Evolutionary conservation across 1,284 basidiomycete genomes (phyloP).

Genomic region (Sanguinoderma infundibulare): DNA sequence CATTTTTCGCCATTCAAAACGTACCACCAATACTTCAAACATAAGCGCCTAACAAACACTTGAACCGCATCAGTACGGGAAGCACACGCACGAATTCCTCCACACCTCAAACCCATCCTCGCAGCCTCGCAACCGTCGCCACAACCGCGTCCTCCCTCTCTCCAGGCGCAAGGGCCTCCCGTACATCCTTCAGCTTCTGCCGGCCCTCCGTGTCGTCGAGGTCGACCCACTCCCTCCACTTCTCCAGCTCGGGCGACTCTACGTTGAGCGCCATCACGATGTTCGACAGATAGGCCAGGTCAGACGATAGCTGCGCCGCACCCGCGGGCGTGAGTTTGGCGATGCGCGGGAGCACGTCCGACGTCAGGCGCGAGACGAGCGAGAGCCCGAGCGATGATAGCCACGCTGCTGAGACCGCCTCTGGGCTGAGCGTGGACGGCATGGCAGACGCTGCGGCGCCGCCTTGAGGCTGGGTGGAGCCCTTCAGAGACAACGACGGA

Average conservation of each 20-base stretch:
- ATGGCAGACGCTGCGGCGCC: conserved; percentile 34
- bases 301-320: conserved; percentile 84
- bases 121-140: conserved; percentile 18
- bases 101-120: conserved; percentile 20
- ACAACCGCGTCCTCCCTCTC: conserved; percentile 24
- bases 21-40: not conserved
- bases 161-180: conserved; percentile 10
- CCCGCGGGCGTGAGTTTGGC: conserved; percentile 65
- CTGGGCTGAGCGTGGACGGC: conserved; percentile 53
- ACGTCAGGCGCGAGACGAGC: conserved; percentile 75
- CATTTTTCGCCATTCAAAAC: not conserved
- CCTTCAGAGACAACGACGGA: conserved; percentile 37
- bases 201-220: conserved; percentile 62
- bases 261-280: conserved; percentile 92
- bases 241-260: conserved; percentile 74
- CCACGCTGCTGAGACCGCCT: conserved; percentile 87
- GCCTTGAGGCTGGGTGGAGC: conserved; percentile 33
- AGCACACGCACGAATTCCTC: not conserved
- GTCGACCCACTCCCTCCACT: conserved; percentile 71
- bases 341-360: conserved; percentile 66
- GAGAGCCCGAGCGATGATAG: conserved; percentile 86
- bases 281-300: conserved; percentile 88
- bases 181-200: conserved; percentile 39
- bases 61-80: not conserved
- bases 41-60: not conserved